Conservation (phyloP, 257 asterid genomes). For the Vinca minor region DNA sequence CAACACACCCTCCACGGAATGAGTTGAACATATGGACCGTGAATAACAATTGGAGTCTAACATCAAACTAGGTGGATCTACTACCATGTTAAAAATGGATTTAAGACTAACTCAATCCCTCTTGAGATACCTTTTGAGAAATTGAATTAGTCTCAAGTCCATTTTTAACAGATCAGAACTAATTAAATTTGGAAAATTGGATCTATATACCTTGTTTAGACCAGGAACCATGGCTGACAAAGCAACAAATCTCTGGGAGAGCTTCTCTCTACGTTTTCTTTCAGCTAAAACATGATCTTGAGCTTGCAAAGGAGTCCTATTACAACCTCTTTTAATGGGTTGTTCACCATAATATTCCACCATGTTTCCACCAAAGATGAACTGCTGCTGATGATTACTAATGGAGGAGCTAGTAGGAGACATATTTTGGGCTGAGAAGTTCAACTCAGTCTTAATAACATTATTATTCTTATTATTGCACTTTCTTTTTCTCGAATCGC, state of each 20-base stretch:
- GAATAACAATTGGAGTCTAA: no score
- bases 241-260: conserved; percentile 13
- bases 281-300: conserved; percentile 25
- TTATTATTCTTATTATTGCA: not conserved
- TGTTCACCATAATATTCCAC: not conserved
- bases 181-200: no score
- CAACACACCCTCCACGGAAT: no score
- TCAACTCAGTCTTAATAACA: conserved; percentile 8
- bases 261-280: conserved; percentile 21
- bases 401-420: no score
- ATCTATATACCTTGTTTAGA: conserved; percentile 18
- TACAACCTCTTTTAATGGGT: conserved; percentile 1
- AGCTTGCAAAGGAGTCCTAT: conserved; percentile 16
- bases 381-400: no score
- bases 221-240: conserved; percentile 24
- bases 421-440: not conserved
- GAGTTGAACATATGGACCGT: no score
- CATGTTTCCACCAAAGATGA: not conserved
- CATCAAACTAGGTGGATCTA: no score
- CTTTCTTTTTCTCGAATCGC: not conserved
- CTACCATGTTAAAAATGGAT: no score
- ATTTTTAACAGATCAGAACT: no score
- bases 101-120: no score
- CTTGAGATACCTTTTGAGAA: no score
- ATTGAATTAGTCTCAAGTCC: no score